Base-by-base conservation (phyloP, 208 protist genomes). In the Trichomonas gallinae region DNA sequence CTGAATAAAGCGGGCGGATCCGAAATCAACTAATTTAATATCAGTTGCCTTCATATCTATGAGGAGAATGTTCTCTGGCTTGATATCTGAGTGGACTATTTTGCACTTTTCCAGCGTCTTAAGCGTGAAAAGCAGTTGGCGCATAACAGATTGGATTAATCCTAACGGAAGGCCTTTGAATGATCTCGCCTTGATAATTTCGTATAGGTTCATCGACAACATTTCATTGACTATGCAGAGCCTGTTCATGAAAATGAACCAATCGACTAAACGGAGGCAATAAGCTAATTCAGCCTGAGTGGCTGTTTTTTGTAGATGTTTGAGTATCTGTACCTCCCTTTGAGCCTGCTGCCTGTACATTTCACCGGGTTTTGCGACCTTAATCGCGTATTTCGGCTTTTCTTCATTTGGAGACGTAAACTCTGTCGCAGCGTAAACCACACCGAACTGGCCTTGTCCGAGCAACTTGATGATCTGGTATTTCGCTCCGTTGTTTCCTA, bases 11-110 rank as follows among this genome's bases (percentile, higher is more conserved):
- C 99, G 99, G n/a, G 98, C 98, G 46, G 98, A 99, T 63, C 99
- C 99, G 97, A 99, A 99, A 97, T 99, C 99, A 96, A 99, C 99
- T 31, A 99, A 96, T 96, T 99, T 99, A 96, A 99, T 99, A 21
- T 97, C 36, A 1, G 4, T 23, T 17, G 34, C 38, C 17, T 48
- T 45, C 6, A 26, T n/a, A 26, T 96, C 93, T 23, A 9, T 49
- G 0, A 96, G 21, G 63, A 96, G 21, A 45, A 96, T 96, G 36
- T 96, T 96, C 63, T 96, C 93, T 0, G 93, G 93, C 36, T 96
- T 96, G 10, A 96, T n/a, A 45, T 96, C 93, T 3, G n/a, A 82
- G 9, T 82, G 46, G 3, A 96, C 36, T 34, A 96, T 72, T 10
- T 49, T 44, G 31, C 11, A 38, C n/a, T 44, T 23, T 51, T 93